Evolutionary conservation across 2,329 filamentous ascomycete species (phyloP).

Genomic region (Trichoderma sp.): DNA sequence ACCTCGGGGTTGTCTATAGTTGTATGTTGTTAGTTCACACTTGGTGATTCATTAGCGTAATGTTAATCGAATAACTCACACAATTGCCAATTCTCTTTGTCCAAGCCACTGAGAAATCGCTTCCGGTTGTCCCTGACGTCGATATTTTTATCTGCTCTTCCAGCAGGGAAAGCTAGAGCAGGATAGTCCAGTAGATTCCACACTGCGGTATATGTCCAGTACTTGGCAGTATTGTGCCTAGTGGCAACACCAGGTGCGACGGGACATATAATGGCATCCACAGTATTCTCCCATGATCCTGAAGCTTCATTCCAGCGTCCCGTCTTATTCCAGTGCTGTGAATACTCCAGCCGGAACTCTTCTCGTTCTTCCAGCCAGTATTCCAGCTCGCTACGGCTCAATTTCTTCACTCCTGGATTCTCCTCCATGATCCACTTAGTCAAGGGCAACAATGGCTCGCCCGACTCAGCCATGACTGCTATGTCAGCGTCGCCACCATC

Average conservation of each 20-base stretch:
- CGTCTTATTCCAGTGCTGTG: neutral
- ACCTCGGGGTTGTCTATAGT: neutral
- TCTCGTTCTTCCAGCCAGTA: neutral
- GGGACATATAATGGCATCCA: neutral
- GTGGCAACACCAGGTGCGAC: neutral
- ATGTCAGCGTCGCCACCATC: neutral
- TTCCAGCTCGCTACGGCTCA: neutral
- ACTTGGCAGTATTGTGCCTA: neutral
- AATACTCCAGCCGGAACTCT: neutral
- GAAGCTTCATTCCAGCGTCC: neutral
- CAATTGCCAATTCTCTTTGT: neutral
- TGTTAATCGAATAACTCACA: neutral
- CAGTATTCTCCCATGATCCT: neutral
- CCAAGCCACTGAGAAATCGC: neutral
- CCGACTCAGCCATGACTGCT: neutral
- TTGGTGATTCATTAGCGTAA: neutral
- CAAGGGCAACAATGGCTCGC: neutral
- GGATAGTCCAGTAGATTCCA: conserved; percentile 2
- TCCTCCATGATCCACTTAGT: neutral
- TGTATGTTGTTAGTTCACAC: neutral
- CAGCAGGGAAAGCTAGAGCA: neutral
- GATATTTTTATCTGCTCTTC: neutral
- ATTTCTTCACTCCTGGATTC: neutral
- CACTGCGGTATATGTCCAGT: neutral
- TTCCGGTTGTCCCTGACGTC: neutral